Base-by-base conservation (phyloP, 2,329 filamentous ascomycete species). In the Cladosporium sp. region DNA sequence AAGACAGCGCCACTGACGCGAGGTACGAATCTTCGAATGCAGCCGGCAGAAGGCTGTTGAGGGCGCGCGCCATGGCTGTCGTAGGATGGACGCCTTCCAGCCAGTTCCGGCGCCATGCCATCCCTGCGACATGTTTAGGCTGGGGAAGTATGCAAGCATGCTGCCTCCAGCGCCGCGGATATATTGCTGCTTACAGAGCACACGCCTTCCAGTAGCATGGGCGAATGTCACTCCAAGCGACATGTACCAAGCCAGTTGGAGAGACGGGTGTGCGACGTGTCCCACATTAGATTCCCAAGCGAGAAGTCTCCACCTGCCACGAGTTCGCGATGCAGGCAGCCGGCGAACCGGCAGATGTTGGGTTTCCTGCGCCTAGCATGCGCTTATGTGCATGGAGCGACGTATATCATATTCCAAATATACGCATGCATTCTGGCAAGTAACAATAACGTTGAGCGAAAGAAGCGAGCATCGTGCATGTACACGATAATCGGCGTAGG, bases 351-450 rank as follows among this genome's bases (percentile, higher is more conserved):
- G 30, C 47, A 37, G 47, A 20, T 36, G 38, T 40, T 37, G 19
- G 47, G 28, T 50, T 37, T 28, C 34, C 25, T 47, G 17, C 28
- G 22, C 22, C 7, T 30, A 22, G 17, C 4, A 17, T 47, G 47
- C 47, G 47, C 47, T 50, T 50, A 50, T 50, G 47, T 50, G 47
- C 47, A 47, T 47, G 15, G 22, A 37, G 47, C 28, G 34, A 36
- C 28, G n/a, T 50, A 37, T 50, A 17, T 19, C n/a, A 36, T 40
- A 40, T 50, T 50, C 30, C 47, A 50, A 50, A 50, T 50, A 36
- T 50, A 50, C 17, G 47, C 47, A 50, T 34, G 30, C 30, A 50
- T 50, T 34, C 7, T 34, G 30, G 30, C 30, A 34, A 34, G 7
- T 12, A 34, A 34, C 9, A 34, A 25, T 25, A 34, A 34, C 30